These are phyloP conservation scores for Aspergillus indologenus DNA, from an alignment of 495 filamentous ascomycete species.

Conservation along the genomic window DNA sequence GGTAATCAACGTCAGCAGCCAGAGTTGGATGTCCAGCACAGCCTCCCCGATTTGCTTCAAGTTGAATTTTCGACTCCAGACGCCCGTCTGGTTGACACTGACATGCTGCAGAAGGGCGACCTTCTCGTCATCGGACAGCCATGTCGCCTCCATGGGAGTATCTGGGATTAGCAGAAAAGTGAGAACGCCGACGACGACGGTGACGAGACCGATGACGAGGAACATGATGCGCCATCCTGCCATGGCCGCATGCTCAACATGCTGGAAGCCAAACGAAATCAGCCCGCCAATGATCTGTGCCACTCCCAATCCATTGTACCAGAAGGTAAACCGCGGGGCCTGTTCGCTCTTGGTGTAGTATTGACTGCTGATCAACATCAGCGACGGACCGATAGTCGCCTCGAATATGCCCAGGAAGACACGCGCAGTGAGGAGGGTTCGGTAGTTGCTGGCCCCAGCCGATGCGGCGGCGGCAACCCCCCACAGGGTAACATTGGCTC, in stretches of 20 bases:
- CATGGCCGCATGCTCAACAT: constrained; percentile 24
- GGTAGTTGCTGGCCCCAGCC: constrained; percentile 21
- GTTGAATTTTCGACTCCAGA: constrained; percentile 44
- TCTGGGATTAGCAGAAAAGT: constrained; percentile 57
- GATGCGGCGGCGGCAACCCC: constrained; percentile 32
- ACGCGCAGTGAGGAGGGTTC: constrained; percentile 29
- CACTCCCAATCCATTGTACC: constrained; percentile 61
- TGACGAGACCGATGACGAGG: constrained; percentile 58
- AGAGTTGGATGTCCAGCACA: constrained; percentile 33
- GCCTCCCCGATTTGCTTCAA: constrained; percentile 32
- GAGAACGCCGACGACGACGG: constrained; percentile 48
- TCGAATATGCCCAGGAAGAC: constrained; percentile 68
- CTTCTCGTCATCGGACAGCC: constrained; percentile 55
- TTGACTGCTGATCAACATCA: constrained; percentile 47
- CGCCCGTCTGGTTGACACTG: constrained; percentile 57
- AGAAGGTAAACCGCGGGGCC: constrained; percentile 57
- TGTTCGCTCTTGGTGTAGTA: constrained; percentile 66
- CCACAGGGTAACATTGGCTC: constrained; percentile 50
- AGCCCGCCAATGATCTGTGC: constrained; percentile 61
- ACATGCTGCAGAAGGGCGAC: constrained; percentile 37
- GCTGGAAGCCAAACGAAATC: constrained; percentile 47
- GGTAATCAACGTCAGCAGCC: constrained; percentile 37
- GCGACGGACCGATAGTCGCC: constrained; percentile 56
- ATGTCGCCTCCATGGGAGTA: constrained; percentile 54
- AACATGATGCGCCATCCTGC: constrained; percentile 65